Conservation (phyloP, 2,329 filamentous ascomycete species). For the Rasamsonia emersonii region DNA sequence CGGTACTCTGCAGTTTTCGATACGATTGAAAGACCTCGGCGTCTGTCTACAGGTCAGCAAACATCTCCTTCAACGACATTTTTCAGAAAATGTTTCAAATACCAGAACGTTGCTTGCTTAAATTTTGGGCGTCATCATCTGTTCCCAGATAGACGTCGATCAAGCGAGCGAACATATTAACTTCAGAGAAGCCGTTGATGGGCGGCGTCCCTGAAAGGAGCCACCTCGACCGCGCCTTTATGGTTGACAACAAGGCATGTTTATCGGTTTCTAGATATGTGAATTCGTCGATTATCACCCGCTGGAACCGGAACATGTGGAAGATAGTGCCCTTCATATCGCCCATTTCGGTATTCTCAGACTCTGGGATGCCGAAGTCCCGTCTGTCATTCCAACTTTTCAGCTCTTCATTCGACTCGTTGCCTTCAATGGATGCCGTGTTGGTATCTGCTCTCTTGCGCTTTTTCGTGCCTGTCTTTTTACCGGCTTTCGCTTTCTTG, state of each 20-base stretch:
- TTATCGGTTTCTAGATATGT: conserved; percentile 44
- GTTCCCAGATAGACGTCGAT: conserved; percentile 48
- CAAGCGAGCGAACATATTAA: conserved; percentile 51
- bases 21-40: conserved; percentile 51
- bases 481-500: too few relatives aligned
- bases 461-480: too few relatives aligned
- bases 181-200: conserved; percentile 48
- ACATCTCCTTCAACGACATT: neutral
- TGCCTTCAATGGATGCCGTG: too few relatives aligned
- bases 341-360: neutral
- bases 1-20: conserved; percentile 39
- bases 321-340: conserved; percentile 34
- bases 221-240: conserved; percentile 50
- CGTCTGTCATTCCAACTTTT: too few relatives aligned
- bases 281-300: conserved; percentile 58
- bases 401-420: too few relatives aligned
- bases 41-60: conserved; percentile 21
- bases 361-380: conserved; percentile 2
- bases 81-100: conserved; percentile 10
- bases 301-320: conserved; percentile 53
- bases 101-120: conserved; percentile 37
- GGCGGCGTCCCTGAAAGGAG: conserved; percentile 56
- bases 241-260: conserved; percentile 34
- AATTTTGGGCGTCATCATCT: conserved; percentile 40
- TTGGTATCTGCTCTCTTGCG: too few relatives aligned